These are phyloP conservation scores for Trametes polyzona DNA, from an alignment of 1,284 basidiomycete species.

Conservation along the genomic window DNA sequence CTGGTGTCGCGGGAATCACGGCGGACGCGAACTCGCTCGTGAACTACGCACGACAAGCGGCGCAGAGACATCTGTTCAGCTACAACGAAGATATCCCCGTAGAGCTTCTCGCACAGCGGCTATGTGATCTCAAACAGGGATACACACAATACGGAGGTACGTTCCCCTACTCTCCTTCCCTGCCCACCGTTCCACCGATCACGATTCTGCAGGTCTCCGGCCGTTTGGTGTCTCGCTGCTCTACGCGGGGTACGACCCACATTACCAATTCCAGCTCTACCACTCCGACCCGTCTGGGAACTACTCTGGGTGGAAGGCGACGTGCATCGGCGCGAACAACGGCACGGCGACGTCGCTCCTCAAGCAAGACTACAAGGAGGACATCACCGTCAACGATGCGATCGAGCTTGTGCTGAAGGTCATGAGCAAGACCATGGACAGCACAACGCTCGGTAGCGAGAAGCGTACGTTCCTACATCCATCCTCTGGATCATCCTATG, in stretches of 20 bases:
- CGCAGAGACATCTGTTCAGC: conserved; percentile 85
- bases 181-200: neutral
- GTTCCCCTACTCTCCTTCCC: conserved; percentile 25
- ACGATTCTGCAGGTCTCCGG: conserved; percentile 70
- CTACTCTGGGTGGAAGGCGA: conserved; percentile 99
- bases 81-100: conserved; percentile 99
- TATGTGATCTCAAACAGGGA: conserved; percentile 98
- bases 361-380: conserved; percentile 99
- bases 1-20: conserved; percentile 94
- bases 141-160: conserved; percentile 97
- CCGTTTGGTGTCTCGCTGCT: conserved; percentile 97
- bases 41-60: conserved; percentile 91
- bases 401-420: conserved; percentile 90
- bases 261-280: conserved; percentile 97
- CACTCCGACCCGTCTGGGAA: conserved; percentile 99
- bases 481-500: neutral
- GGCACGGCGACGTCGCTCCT: conserved; percentile 92
- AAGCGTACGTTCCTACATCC: conserved; percentile 67
- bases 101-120: conserved; percentile 89
- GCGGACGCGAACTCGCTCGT: conserved; percentile 98
- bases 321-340: conserved; percentile 96
- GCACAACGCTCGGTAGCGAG: conserved; percentile 93
- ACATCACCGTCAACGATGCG: conserved; percentile 89
- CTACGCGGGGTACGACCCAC: conserved; percentile 95
- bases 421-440: conserved; percentile 99